Conservation (phyloP, 2,329 filamentous ascomycete genomes). For the Raffaelea ambrosiae region DNA sequence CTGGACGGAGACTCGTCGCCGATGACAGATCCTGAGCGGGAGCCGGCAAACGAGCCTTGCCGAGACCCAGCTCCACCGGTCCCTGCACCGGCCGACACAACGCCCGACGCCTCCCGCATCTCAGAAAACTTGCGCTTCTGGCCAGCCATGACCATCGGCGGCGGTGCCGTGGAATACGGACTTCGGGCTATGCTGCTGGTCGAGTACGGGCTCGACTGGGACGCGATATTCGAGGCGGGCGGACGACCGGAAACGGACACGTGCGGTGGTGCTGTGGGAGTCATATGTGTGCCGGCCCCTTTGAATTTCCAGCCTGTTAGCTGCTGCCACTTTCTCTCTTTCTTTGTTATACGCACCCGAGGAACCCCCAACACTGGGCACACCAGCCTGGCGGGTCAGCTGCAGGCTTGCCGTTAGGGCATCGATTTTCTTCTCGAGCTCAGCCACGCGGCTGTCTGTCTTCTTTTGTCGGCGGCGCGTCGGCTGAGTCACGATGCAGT, state of each 20-base stretch:
- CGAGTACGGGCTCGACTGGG: constrained; percentile 2
- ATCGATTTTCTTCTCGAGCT: constrained; percentile 90
- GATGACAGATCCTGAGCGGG: constrained; percentile 1
- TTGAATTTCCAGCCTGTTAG: no score
- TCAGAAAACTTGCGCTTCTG: constrained; percentile 32
- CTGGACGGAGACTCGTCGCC: constrained; percentile 8
- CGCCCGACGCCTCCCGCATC: constrained; percentile 11
- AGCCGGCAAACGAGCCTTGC: background rate
- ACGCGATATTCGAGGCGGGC: no score
- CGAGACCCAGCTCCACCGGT: background rate
- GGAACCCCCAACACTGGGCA: no score
- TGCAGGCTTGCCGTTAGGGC: constrained; percentile 73
- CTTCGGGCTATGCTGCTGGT: constrained; percentile 4
- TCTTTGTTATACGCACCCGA: no score
- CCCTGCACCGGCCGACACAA: constrained; percentile 1
- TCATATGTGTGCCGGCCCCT: no score
- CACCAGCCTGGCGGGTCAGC: constrained; percentile 28
- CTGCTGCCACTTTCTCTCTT: no score
- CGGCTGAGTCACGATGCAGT: constrained; percentile 68
- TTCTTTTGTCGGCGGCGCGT: constrained; percentile 81
- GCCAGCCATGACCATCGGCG: constrained; percentile 22
- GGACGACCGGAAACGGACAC: no score
- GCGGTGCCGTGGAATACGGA: constrained; percentile 7
- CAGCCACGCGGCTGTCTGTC: constrained; percentile 79
- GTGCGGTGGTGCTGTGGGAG: no score